Base-by-base conservation (phyloP, 2,329 filamentous ascomycete species). In the Aspergillus vadensis region DNA sequence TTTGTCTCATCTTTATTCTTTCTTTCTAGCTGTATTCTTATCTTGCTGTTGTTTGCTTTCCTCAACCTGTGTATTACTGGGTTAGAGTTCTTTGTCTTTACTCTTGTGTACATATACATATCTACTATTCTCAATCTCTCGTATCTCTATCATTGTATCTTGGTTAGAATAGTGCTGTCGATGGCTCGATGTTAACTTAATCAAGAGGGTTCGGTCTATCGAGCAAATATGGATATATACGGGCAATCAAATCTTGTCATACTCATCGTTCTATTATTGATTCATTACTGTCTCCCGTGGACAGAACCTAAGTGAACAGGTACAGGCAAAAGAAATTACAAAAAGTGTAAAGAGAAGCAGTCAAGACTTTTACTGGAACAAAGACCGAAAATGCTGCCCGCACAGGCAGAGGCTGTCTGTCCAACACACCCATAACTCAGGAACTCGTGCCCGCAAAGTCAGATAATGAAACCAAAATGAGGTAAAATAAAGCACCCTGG, bases 101-200 rank as follows among this genome's bases (percentile, higher is more conserved):
- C 71, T 74, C 70, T 66, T 70, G 66, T 74, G 71, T 73, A 74
- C 67, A 73, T 73, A 73, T 62, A 64, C 53, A 44, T 55, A 36
- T 36, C 32, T 36, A 36, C 38, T 55, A 55, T 55, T 55, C 7
- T 43, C 38, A 30, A 25, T 62, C 60, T 59, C 43, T 44, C 19
- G 23, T 49, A 5, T 52, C 4, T 43, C 38, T 36, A 12, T 63
- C 60, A 57, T 36, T 27, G 25, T 23, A 5, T 55, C 49, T 63
- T 56, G 49, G 49, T 59, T 49, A 58, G 2, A 12, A 3, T 51
- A 56, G 55, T 39, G 41, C 19, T 27, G 15, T 21, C 27, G 1
- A 27, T n/a, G 21, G 43, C 27, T 47, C 15, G 19, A 32, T 12
- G 4, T 12, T 5, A 15, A 14, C 4, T 36, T 14, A 14, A 36